Evolutionary conservation across 352 stramenopile species (phyloP).

Genomic region (Thalassiosira ordinaria): DNA sequence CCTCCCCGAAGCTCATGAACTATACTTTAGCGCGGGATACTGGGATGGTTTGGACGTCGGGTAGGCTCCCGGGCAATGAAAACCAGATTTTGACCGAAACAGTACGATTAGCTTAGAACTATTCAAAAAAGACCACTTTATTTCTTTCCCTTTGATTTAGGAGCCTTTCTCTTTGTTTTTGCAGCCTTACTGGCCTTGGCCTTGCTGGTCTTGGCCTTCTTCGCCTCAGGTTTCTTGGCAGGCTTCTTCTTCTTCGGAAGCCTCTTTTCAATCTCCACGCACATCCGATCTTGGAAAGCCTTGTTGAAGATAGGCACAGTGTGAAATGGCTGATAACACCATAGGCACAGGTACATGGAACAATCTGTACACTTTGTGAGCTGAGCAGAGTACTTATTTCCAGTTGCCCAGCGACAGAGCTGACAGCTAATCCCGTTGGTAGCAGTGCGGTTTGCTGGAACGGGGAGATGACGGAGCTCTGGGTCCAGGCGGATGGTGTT

Average conservation of each 20-base stretch:
- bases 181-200: too few species aligned
- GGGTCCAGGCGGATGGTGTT: not conserved
- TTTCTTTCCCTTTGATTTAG: not conserved
- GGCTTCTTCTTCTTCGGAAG: not conserved
- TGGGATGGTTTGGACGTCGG: not conserved
- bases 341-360: not conserved
- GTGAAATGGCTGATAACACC: conserved; percentile 14
- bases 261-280: not conserved
- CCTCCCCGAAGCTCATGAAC: too few species aligned
- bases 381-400: conserved; percentile 2
- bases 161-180: not conserved
- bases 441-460: not conserved
- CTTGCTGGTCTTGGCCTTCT: too few species aligned
- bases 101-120: too few species aligned
- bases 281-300: not conserved
- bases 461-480: conserved; percentile 8
- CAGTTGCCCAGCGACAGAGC: conserved; percentile 5
- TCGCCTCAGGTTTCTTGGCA: not conserved
- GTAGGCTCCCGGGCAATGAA: too few species aligned
- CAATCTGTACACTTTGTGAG: conserved; percentile 5
- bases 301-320: not conserved
- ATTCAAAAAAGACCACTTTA: too few species aligned
- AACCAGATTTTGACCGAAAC: too few species aligned
- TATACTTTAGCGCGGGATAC: not conserved
- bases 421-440: conserved; percentile 1